A percentile compares a stretch with the other conserved stretches of the same genome.
Conservation (phyloP, 1,284 basidiomycete species). For the Leccinum pseudoinsigne region DNA sequence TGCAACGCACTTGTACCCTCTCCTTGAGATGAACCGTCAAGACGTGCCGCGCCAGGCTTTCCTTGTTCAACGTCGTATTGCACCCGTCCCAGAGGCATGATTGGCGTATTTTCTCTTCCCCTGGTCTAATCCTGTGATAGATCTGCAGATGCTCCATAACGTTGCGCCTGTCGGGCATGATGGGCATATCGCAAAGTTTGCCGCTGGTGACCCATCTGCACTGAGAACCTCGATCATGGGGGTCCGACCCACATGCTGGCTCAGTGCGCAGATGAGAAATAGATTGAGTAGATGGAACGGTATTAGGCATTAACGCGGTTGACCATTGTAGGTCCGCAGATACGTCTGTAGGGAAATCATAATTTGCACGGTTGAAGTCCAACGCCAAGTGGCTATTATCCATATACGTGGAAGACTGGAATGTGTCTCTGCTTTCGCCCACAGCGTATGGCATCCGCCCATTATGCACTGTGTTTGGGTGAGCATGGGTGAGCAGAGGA, state of each 20-base stretch:
- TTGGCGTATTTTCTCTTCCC: conserved; percentile 23
- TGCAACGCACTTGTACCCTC: conserved; percentile 6
- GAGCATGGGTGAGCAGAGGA: background rate
- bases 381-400: conserved; percentile 1
- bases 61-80: conserved; percentile 20
- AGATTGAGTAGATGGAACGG: background rate
- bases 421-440: background rate
- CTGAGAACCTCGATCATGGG: background rate
- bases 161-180: conserved; percentile 19
- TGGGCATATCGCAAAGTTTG: background rate
- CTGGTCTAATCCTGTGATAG: conserved; percentile 11
- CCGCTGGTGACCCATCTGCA: conserved; percentile 19
- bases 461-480: background rate
- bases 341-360: background rate
- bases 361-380: background rate
- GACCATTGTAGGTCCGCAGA: background rate
- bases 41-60: conserved; percentile 28
- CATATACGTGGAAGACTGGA: background rate
- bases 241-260: background rate
- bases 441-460: background rate
- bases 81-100: conserved; percentile 22
- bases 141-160: conserved; percentile 20
- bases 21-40: conserved; percentile 23
- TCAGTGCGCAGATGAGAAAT: background rate
- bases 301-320: background rate